phyloP scores from a whole-genome alignment of 2,329 filamentous ascomycete species.

The Fusarium sp. region DNA sequence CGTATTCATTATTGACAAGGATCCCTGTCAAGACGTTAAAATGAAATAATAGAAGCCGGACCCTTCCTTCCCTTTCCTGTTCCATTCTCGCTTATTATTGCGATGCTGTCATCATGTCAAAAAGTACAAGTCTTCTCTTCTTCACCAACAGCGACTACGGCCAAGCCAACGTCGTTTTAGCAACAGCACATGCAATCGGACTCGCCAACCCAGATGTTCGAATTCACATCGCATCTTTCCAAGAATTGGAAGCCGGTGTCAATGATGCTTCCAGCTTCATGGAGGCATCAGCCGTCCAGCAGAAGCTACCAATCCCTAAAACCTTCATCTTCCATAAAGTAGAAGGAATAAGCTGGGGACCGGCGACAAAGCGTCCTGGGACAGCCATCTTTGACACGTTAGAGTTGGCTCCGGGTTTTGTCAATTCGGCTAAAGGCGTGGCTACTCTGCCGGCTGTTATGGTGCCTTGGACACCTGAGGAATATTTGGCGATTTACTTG shows the following conservation, averaged over 20 bases:
- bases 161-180: not conserved
- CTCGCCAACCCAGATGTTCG: not conserved
- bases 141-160: not conserved
- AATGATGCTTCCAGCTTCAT: not conserved
- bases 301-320: fast-evolving
- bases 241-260: not conserved
- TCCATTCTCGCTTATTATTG: fast-evolving
- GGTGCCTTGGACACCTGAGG: not conserved
- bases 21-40: no score
- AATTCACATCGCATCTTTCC: not conserved
- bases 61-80: no score
- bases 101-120: fast-evolving
- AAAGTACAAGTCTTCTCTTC: fast-evolving
- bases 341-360: not conserved
- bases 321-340: not conserved
- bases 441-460: not conserved
- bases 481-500: not conserved
- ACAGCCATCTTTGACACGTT: not conserved
- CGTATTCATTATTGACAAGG: fast-evolving
- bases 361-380: not conserved
- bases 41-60: no score
- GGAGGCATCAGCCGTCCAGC: not conserved
- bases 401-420: not conserved
- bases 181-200: not conserved
- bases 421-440: not conserved